Base-by-base conservation (phyloP, 2,329 filamentous ascomycete genomes). In the Colletotrichum spinosum region DNA sequence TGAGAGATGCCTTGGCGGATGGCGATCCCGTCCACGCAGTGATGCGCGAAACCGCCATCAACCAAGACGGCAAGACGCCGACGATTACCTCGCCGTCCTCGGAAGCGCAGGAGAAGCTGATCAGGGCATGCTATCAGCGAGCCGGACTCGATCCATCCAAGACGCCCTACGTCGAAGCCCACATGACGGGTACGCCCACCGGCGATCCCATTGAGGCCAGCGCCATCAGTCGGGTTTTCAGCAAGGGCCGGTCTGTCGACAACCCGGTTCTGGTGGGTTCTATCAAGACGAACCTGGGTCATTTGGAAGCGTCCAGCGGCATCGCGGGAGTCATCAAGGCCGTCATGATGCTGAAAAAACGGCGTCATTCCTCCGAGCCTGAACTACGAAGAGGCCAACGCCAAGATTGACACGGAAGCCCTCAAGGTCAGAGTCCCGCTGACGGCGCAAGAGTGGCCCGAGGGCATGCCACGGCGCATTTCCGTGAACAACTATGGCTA, bases 111-210 rank as follows among this genome's bases (percentile, higher is more conserved):
- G 73, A 68, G 6, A 65, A 59, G 0, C 42, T 79, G 3, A 78
- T 79, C 45, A 56, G 69, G 50, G 64, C 68, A 2, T 72, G 72
- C 0, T 81, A 81, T 34, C 8, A 49, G 4, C 46, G 64, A 2
- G 62, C 62, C 67, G 75, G 53, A n/a, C 59, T 8, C 50, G 70
- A 57, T 67, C 70, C 17, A 17, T 67, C 67, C 41, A 38, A 73
- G 10, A 71, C 69, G 0, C 56, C 55, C 3, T 88, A 83, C 55
- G 81, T 87, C 46, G 86, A 88, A 69, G 86, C 84, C 34, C 86
- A 85, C 68, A 87, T 87, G 7, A 90, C 87, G 0, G 87, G 87
- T 2, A 90, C 87, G 0, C 80, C 82, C 33, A 84, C 83, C 2
- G 86, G 87, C 7, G 84, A 87, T 65, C 78, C 77, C 67, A 78